These are phyloP conservation scores for Dacryopinax spathularia DNA, from an alignment of 768 basidiomycete species.

Conservation along the genomic window DNA sequence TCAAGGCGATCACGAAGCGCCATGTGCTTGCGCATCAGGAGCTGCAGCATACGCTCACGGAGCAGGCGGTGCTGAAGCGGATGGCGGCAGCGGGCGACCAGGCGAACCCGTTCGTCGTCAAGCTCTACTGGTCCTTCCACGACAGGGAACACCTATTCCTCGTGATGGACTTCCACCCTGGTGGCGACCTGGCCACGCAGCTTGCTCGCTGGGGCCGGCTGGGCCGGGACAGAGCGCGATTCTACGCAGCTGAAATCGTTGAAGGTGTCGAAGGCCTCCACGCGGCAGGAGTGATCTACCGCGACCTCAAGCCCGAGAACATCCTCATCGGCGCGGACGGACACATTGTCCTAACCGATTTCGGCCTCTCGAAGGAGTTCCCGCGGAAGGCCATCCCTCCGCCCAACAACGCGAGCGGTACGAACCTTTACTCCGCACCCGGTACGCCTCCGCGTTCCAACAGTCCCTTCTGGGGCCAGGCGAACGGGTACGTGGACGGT, in stretches of 20 bases:
- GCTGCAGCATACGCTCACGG: slow-evolving; percentile 87
- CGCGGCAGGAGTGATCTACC: slow-evolving; percentile 87
- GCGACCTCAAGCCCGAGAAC: slow-evolving; percentile 94
- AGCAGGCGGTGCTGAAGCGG: slow-evolving; percentile 85
- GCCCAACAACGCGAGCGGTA: not conserved
- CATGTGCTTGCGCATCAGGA: slow-evolving; percentile 96
- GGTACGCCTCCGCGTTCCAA: slow-evolving; percentile 31
- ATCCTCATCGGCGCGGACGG: slow-evolving; percentile 89
- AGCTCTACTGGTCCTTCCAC: slow-evolving; percentile 94
- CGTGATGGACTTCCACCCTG: slow-evolving; percentile 95
- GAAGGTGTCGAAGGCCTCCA: slow-evolving; percentile 94
- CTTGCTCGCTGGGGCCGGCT: slow-evolving; percentile 89
- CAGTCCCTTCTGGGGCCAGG: slow-evolving; percentile 42
- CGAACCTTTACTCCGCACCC: slow-evolving; percentile 31
- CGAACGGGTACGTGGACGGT: slow-evolving; percentile 46
- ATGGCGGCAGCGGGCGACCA: slow-evolving; percentile 59
- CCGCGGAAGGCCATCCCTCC: slow-evolving; percentile 32
- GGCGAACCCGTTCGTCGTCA: slow-evolving; percentile 82
- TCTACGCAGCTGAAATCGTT: slow-evolving; percentile 94
- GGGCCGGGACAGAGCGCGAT: slow-evolving; percentile 84
- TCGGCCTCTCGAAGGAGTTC: slow-evolving; percentile 88
- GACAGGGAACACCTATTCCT: slow-evolving; percentile 94
- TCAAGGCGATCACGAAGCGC: slow-evolving; percentile 96
- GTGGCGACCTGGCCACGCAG: slow-evolving; percentile 94
- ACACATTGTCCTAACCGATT: slow-evolving; percentile 94